Base-by-base conservation (phyloP, 2,329 filamentous ascomycete genomes). In the Eutypella sp. region DNA sequence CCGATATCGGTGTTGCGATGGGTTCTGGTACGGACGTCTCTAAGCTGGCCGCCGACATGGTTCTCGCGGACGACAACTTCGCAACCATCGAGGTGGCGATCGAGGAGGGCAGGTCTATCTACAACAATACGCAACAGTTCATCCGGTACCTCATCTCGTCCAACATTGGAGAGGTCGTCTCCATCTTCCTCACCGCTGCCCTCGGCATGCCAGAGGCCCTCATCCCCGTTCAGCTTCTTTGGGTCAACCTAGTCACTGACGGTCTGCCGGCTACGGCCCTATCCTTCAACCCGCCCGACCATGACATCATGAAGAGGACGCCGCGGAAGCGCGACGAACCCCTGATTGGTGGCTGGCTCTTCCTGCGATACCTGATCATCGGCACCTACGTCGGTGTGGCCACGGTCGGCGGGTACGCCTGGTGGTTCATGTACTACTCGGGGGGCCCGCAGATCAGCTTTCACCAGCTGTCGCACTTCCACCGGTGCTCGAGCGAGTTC, bases 81-180 rank as follows among this genome's bases (percentile, higher is more conserved):
- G 93, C 93, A 51, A 99, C 93, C 3, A 99, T 99, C 57, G 89
- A 96, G 66, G 78, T 89, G 46, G 93, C 93, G 41, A 91, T 99
- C 53, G 93, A 99, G 67, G 93, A 99, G 71, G 93, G 93, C 44
- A 87, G 93, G 52, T 91, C 91, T 53, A 99, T 99, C 71, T 99
- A 96, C 80, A 97, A 93, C 84, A 99, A 99, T 77, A 99, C 93
- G 5, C 93, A 99, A 66, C 93, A 99, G 67, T 99, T 99, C 70
- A 99, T 99, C 70, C 89, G 95, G 41, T 99, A 99, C 67, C 80
- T 99, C 50, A 99, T 99, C 67, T 97, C 92, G 8, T 97, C 92
- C 53, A 99, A 99, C 74, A 99, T 99, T 56, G 95, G 93, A 60
- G 93, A 99, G 68, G 93, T 99, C 29, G 93, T 99, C 29, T 97